A percentile compares a stretch with the other conserved stretches of the same genome.
Conservation (phyloP, 441 rosid genomes). For the Raphanus hybrid region DNA sequence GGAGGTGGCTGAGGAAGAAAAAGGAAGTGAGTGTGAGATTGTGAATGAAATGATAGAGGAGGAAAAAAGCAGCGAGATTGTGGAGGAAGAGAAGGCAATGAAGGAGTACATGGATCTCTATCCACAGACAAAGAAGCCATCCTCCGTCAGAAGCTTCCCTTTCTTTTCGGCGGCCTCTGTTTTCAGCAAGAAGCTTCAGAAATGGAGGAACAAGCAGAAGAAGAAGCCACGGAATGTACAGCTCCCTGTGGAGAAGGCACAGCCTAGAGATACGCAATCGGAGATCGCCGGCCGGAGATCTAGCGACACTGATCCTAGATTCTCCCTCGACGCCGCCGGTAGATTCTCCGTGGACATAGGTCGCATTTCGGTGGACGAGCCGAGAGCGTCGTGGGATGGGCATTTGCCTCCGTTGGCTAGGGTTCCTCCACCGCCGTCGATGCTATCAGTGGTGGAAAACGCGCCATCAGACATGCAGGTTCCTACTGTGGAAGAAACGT, state of each 20-base stretch:
- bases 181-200: conserved; percentile 86
- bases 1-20: conserved; percentile 57
- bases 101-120: conserved; percentile 92
- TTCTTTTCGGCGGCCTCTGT: conserved; percentile 95
- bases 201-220: conserved; percentile 91
- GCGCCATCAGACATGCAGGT: conserved; percentile 78
- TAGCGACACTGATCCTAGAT: conserved; percentile 92
- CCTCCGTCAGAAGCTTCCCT: conserved; percentile 55
- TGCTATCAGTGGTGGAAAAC: conserved; percentile 81
- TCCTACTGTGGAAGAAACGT: conserved; percentile 74
- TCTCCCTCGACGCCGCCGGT: conserved; percentile 66
- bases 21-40: conserved; percentile 40
- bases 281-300: conserved; percentile 89
- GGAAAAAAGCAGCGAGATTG: conserved; percentile 43
- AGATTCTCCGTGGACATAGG: conserved; percentile 69
- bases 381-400: conserved; percentile 89
- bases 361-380: conserved; percentile 70
- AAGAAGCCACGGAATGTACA: conserved; percentile 56
- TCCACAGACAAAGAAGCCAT: conserved; percentile 68
- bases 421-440: conserved; percentile 52
- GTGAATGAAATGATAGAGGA: conserved; percentile 59
- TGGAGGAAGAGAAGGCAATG: conserved; percentile 65
- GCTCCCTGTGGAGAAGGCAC: conserved; percentile 77
- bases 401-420: conserved; percentile 30
- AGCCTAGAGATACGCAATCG: conserved; percentile 74